phyloP scores from a whole-genome alignment of 768 basidiomycete species.

The Saitozyma sp. region DNA sequence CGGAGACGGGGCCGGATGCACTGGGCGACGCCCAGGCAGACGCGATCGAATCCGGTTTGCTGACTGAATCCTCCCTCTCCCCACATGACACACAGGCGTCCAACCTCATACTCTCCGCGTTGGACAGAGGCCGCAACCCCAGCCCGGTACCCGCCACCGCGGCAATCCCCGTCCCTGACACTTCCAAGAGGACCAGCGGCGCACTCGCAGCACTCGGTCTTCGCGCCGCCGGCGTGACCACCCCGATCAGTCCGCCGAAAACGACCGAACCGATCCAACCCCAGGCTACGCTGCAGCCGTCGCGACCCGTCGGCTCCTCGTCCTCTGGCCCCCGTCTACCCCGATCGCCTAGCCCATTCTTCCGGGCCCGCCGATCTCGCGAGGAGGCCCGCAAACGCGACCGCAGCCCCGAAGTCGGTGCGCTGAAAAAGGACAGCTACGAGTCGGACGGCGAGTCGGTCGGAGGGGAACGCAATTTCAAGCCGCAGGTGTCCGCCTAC shows the following conservation, averaged over 20 bases:
- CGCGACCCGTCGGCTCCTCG: conserved; percentile 31
- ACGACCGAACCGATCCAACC: conserved; percentile 58
- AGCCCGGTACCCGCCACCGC: no score
- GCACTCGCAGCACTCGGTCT: conserved; percentile 51
- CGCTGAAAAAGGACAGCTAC: conserved; percentile 57
- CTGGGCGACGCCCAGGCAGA: no score
- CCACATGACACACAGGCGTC: conserved; percentile 8
- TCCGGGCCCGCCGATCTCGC: conserved; percentile 63
- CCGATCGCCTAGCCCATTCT: conserved; percentile 65
- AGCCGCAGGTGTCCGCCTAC: conserved; percentile 60
- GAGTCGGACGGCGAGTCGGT: conserved; percentile 52
- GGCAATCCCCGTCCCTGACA: conserved; percentile 7
- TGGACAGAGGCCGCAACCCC: background rate
- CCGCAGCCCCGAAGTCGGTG: conserved; percentile 58
- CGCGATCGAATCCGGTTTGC: no score
- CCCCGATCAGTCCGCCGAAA: conserved; percentile 55
- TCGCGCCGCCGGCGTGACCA: conserved; percentile 43
- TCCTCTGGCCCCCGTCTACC: conserved; percentile 34
- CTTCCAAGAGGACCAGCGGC: conserved; percentile 49
- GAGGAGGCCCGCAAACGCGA: conserved; percentile 62
- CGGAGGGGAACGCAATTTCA: conserved; percentile 56
- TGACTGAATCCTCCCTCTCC: no score
- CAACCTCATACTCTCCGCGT: conserved; percentile 16
- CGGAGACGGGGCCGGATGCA: no score
- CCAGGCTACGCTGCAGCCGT: conserved; percentile 12